These are phyloP conservation scores for Heterotrichella gracilis DNA, from an alignment of 352 stramenopile genomes.

Conservation along the genomic window DNA sequence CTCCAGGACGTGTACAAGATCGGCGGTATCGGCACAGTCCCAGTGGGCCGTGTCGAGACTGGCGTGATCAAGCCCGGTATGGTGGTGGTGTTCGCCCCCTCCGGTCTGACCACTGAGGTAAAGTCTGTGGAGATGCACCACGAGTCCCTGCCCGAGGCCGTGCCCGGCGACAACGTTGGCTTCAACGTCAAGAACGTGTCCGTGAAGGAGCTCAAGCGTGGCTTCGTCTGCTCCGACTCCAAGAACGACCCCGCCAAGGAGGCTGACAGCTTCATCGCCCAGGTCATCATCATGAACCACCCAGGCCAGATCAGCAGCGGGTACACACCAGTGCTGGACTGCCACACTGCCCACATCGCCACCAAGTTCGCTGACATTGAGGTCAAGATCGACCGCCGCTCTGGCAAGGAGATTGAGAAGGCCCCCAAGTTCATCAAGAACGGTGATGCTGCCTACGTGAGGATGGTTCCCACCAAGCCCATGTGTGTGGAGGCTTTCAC, in stretches of 20 bases:
- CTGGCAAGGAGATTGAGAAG: slow-evolving; percentile 58
- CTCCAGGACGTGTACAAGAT: slow-evolving; percentile 92
- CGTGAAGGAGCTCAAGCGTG: slow-evolving; percentile 59
- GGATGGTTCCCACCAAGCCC: slow-evolving; percentile 55
- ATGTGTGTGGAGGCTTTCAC: slow-evolving; percentile 74
- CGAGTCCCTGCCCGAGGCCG: slow-evolving; percentile 47
- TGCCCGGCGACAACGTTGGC: slow-evolving; percentile 67
- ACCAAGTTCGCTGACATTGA: slow-evolving; percentile 68
- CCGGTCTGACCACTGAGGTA: slow-evolving; percentile 51
- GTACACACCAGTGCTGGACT: slow-evolving; percentile 76
- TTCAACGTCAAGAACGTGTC: slow-evolving; percentile 84
- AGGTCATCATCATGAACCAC: slow-evolving; percentile 83
- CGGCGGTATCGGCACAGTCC: slow-evolving; percentile 66
- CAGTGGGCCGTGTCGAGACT: slow-evolving; percentile 75
- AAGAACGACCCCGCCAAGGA: slow-evolving; percentile 50
- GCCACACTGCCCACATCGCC: slow-evolving; percentile 73
- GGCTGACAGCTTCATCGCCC: slow-evolving; percentile 51
- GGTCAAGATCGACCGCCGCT: slow-evolving; percentile 73
- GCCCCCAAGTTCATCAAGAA: slow-evolving; percentile 59
- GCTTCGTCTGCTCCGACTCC: slow-evolving; percentile 59
- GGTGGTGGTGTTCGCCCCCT: slow-evolving; percentile 47
- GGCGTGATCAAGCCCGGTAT: slow-evolving; percentile 70
- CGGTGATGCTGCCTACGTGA: slow-evolving; percentile 72
- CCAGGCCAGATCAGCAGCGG: slow-evolving; percentile 50
- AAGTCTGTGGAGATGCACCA: slow-evolving; percentile 85